Percentiles rank a stretch among this genome's conserved stretches.
Conservation (phyloP, 2,329 filamentous ascomycete genomes). For the Amphichorda felina region DNA sequence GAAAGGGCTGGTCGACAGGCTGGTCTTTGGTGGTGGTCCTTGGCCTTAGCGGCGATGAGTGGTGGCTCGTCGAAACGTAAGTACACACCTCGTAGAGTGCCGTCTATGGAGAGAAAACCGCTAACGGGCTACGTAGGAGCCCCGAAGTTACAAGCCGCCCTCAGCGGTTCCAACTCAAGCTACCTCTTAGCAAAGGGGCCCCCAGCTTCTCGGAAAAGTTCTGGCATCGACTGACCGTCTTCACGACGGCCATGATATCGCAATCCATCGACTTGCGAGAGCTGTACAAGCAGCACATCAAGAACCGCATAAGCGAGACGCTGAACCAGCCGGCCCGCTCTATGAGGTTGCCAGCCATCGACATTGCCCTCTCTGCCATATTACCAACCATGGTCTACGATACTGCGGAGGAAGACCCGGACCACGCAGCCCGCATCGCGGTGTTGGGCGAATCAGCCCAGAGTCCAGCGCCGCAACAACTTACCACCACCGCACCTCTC, state of each 20-base stretch:
- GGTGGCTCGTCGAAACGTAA: constrained; percentile 63
- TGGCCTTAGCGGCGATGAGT: constrained; percentile 61
- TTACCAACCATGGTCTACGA: constrained; percentile 20
- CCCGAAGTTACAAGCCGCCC: no score
- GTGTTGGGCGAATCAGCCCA: neutral
- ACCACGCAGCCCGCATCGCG: neutral
- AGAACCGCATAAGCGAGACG: constrained; percentile 20
- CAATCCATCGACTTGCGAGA: constrained; percentile 36
- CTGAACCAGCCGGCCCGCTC: constrained; percentile 25
- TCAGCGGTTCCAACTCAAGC: constrained; percentile 18
- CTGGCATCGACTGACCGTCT: constrained; percentile 38
- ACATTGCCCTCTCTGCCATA: constrained; percentile 35
- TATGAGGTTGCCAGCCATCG: constrained; percentile 34
- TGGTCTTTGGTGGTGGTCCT: constrained; percentile 66
- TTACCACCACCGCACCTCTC: constrained; percentile 7
- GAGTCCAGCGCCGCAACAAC: neutral
- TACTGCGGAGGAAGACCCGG: neutral
- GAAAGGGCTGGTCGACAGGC: constrained; percentile 54
- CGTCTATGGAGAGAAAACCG: neutral
- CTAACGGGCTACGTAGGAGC: neutral
- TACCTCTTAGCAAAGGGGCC: constrained; percentile 30
- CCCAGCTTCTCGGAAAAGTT: constrained; percentile 34
- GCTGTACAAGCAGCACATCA: constrained; percentile 31
- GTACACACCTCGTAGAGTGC: no score
- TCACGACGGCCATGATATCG: constrained; percentile 37